Evolutionary conservation across 2,329 filamentous ascomycete genomes (phyloP), one percentile per base, ranked within the genome.

Genomic region (Exophiala viscosa): DNA sequence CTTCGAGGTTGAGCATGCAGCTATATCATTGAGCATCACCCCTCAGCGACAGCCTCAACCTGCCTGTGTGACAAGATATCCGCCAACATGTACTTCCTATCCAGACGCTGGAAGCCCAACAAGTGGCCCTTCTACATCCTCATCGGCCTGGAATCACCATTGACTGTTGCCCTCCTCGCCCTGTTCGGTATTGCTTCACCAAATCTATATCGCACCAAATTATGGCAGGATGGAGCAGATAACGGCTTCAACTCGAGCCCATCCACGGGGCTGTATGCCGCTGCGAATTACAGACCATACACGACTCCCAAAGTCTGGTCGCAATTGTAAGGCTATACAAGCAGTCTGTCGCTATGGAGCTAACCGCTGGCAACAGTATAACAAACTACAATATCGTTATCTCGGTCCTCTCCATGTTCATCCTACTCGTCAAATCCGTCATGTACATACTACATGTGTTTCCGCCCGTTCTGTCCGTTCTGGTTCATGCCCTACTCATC

Each of bases 221-320:
- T 85, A 32, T 85, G 82, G 82, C 73, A 79, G 61, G 80, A 84
- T 65, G 82, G 82, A 44, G 77, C 76, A 34, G 72, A 79, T 54
- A 76, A 80, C 64, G 82, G 82, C 28, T 85, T 82, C 71, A 85
- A 85, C 65, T 83, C 80, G 60, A 73, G 78, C 28, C 81, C 82
- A 3, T 73, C 73, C 49, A 73, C 77, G 45, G 70, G 77, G 1
- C 57, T 85, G 1, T 85, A 85, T 61, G 76, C 77, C 10, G 73
- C 75, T 55, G 80, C 82, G 13, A 85, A 85, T 59, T 81, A 84
- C 62, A 66, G 70, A 54, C 71, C 78, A 3, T 77, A 80, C 23
- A 72, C 70, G 15, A 70, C 70, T 9, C 82, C 82, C 11, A 64
- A 79, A 50, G 74, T 83, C 15, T 85, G 82, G 82, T 83, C 78